These are phyloP conservation scores for Yamadazyma sp. DNA, from an alignment of 805 yeast genomes.

Conservation along the genomic window DNA sequence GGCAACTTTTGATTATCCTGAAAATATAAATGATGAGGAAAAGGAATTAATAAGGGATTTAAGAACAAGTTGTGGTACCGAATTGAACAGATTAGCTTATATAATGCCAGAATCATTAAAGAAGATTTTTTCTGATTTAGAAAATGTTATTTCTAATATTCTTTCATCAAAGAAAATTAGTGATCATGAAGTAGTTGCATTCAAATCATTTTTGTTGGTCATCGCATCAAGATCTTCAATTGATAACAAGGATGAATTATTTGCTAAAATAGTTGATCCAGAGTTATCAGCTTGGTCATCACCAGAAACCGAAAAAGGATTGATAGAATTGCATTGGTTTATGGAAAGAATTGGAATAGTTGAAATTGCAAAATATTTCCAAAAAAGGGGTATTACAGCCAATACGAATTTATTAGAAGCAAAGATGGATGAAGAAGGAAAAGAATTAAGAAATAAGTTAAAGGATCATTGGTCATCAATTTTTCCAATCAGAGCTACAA, in stretches of 20 bases:
- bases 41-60: constrained; percentile 81
- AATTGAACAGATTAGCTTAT: constrained; percentile 87
- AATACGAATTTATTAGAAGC: constrained; percentile 71
- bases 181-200: constrained; percentile 90
- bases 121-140: constrained; percentile 77
- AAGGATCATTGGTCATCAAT: constrained; percentile 91
- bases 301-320: constrained; percentile 83
- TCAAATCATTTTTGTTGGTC: constrained; percentile 86
- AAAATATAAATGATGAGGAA: constrained; percentile 62
- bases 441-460: constrained; percentile 66
- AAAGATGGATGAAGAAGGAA: constrained; percentile 88
- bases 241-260: constrained; percentile 70
- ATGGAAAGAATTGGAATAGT: constrained; percentile 97
- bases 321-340: constrained; percentile 91
- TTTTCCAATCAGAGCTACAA: constrained; percentile 93
- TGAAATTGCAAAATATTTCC: constrained; percentile 86
- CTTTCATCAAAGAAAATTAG: constrained; percentile 68
- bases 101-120: constrained; percentile 90
- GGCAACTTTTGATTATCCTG: constrained; percentile 80
- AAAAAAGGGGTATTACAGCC: constrained; percentile 75
- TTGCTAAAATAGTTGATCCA: constrained; percentile 87
- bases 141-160: constrained; percentile 71
- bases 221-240: constrained; percentile 84
- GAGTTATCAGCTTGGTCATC: constrained; percentile 92
- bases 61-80: constrained; percentile 91